These are phyloP conservation scores for Epichloe aotearoae DNA, from an alignment of 2,329 filamentous ascomycete species.

Conservation along the genomic window DNA sequence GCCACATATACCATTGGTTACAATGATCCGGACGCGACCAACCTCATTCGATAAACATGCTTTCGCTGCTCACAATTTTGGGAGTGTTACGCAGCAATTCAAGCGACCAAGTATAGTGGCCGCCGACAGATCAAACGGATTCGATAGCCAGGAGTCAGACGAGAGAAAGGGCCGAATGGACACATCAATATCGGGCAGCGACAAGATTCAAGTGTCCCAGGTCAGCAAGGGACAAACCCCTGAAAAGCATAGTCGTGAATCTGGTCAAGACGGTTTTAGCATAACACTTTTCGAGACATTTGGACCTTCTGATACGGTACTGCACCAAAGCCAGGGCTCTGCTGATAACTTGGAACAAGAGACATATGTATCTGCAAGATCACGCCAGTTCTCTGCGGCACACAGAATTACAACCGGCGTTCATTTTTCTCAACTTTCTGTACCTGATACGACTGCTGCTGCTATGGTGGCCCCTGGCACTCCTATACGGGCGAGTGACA, in stretches of 20 bases:
- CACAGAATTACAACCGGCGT: neutral
- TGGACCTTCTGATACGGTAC: no score
- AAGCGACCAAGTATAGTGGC: neutral
- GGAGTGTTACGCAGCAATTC: neutral
- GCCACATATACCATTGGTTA: neutral
- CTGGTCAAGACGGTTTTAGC: no score
- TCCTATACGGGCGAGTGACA: neutral
- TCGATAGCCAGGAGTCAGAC: no score
- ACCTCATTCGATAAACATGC: neutral
- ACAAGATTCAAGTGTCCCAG: neutral
- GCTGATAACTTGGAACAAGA: neutral
- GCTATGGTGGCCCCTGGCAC: neutral
- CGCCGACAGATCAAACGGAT: neutral
- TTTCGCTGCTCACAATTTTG: neutral
- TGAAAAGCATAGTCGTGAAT: no score
- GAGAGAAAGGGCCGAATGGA: neutral
- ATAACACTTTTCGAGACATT: no score
- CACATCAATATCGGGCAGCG: neutral
- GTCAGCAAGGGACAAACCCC: no score
- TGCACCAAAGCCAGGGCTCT: neutral
- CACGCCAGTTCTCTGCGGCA: neutral
- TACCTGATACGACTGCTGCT: neutral
- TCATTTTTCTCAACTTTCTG: neutral
- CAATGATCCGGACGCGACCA: neutral
- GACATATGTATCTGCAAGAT: neutral